Conservation (phyloP, 306 rosid species). For the Vigna hirtella region DNA sequence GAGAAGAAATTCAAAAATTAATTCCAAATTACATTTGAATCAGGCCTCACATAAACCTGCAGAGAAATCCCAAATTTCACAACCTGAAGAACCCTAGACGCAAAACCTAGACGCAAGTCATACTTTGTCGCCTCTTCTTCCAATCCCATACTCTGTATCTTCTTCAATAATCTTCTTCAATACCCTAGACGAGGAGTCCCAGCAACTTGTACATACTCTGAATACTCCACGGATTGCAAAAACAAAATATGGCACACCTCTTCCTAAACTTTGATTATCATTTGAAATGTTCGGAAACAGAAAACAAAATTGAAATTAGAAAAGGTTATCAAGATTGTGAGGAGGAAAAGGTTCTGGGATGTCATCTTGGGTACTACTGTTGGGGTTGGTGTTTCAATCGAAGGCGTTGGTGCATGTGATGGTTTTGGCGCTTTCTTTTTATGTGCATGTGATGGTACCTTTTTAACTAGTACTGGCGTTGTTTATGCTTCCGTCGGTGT, state of each 20-base stretch:
- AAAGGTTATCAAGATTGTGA: constrained; percentile 33
- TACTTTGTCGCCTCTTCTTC: too few species aligned
- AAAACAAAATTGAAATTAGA: neutral
- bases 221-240: constrained; percentile 79
- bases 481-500: constrained; percentile 62
- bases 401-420: constrained; percentile 63
- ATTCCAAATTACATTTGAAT: too few species aligned
- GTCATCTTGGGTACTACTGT: constrained; percentile 51
- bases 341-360: constrained; percentile 62
- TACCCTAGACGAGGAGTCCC: constrained; percentile 59
- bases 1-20: too few species aligned
- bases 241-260: constrained; percentile 86
- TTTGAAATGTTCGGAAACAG: constrained; percentile 14
- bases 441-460: constrained; percentile 58
- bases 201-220: constrained; percentile 76
- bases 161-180: too few species aligned
- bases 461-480: neutral
- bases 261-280: constrained; percentile 61
- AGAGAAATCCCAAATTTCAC: too few species aligned
- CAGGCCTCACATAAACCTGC: too few species aligned
- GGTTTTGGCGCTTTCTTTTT: constrained; percentile 57
- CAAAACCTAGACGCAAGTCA: too few species aligned
- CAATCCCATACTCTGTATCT: too few species aligned
- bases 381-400: constrained; percentile 8
- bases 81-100: too few species aligned